Base-by-base conservation (phyloP, 2,329 filamentous ascomycete species). In the Pseudocercospora pini-densiflorae region DNA sequence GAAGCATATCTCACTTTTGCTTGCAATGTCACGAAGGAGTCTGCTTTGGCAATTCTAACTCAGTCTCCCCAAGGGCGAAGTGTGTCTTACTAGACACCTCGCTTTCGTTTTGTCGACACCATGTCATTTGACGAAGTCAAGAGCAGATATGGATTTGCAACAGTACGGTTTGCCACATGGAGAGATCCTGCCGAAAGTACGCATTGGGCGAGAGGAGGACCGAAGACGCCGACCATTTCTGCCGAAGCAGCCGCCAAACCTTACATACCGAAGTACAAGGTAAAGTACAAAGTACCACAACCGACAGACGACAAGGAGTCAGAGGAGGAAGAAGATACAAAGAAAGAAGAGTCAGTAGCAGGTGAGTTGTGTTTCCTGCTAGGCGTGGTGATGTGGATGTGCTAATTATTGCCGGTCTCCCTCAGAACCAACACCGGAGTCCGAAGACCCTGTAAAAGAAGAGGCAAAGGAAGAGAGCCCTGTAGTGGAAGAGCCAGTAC, bases 251-350 rank as follows among this genome's bases (percentile, higher is more conserved):
- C 66, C 27, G 63, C 61, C 12, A 66, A 63, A 58, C 69, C 71
- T 12, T 73, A 69, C 59, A 63, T 69, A 14, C 68, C 70, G 5
- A 69, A 57, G 23, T 76, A 75, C 66, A 75, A 71, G 61, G 72
- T 75, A 7, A 63, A 59, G 24, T 72, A 71, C 45, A 62, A 63
- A 23, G 61, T 66, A 29, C 72, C 73, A 4, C 66, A 72, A 59
- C 71, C 72, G 4, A 73, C 72, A 16, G 72, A 74, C 53, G 73
- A 75, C 23, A 72, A 75, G 62, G 70, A 67, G 6, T 69, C 67
- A 27, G 69, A 66, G 16, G 62, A 58, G 3, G 68, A 70, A 12
- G 61, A 64, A 14, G 67, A 69, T 16, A 24, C 19, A 23, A 49
- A 43, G 27, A 57, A 64, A 45, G 55, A 54, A 21, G n/a, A 64